Base-by-base conservation (phyloP, 176 grass and related monocot species). In the Oropetium thomaeum region DNA sequence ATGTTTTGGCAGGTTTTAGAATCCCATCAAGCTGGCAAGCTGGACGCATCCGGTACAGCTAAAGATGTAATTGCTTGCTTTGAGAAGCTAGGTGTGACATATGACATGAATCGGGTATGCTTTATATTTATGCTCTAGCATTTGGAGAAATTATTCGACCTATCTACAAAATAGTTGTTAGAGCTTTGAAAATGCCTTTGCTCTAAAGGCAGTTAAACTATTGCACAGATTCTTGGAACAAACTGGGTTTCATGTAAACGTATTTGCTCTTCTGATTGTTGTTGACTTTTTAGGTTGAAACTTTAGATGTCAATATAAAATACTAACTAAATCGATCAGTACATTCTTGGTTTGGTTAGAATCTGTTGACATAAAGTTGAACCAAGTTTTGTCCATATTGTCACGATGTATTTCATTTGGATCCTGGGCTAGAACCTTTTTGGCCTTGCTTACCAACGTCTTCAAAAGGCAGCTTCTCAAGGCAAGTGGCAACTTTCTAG, bases 21-120 rank as follows among this genome's bases (percentile, higher is more conserved):
- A 68, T 98, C 91, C 10, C 91, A 94, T 92, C 91, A 94, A 88
- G 86, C 81, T 32, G 83, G 74, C 62, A 97, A 97, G 86, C 38
- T 81, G 71, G 95, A 93, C 62, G 81, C 81, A 45, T 97, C 88
- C 71, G 90, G 83, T 71, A 93, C 88, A 48, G 91, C 91, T 60
- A 89, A 89, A 89, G 86, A 84, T 55, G 79, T 91, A 25, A 89
- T 87, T 74, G 73, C 89, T 79, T 94, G 72, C 69, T 92, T 98
- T 73, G 78, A 88, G 66, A 92, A 94, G 60, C 31, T 98, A 74
- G 91, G 91, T 25, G 64, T 88, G 19, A 43, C 86, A 17, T 92
- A 85, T 75, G 75, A 92, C 61, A 76, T 93, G 79, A 67, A 80
- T 52, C 66, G 84, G 87, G 95, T 98, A 79, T 54, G 58, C 13